A percentile compares a stretch with the other conserved stretches of the same genome.
Conservation (phyloP, 352 stramenopile genomes). For the Globisporangium uncinulatum region DNA sequence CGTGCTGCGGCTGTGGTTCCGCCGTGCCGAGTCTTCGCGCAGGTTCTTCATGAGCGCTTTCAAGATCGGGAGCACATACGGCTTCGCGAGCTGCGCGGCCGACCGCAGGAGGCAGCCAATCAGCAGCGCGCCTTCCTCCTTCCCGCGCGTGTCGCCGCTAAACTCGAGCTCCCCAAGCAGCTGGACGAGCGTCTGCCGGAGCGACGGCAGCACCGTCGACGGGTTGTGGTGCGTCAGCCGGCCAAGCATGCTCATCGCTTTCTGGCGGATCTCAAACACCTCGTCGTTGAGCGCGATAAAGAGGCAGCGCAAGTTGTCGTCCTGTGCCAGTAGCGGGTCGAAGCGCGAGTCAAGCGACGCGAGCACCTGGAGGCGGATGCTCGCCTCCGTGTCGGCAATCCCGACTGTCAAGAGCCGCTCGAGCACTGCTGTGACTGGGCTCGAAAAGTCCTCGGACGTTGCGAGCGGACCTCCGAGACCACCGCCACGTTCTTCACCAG, state of each 20-base stretch:
- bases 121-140: constrained; percentile 78
- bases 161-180: constrained; percentile 85
- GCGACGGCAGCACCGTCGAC: constrained; percentile 69
- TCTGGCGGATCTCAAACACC: constrained; percentile 84
- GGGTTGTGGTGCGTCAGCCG: constrained; percentile 84
- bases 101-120: constrained; percentile 77
- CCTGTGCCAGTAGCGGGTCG: constrained; percentile 70
- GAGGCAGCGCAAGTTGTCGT: constrained; percentile 79
- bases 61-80: constrained; percentile 82
- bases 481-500: constrained; percentile 49
- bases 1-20: constrained; percentile 67
- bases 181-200: constrained; percentile 82
- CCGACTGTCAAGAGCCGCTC: constrained; percentile 78
- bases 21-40: constrained; percentile 66
- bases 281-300: constrained; percentile 88
- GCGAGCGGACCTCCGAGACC: constrained; percentile 34
- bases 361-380: constrained; percentile 76
- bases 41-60: constrained; percentile 86
- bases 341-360: constrained; percentile 78
- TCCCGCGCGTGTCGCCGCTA: constrained; percentile 70
- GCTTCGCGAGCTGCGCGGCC: constrained; percentile 70
- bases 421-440: constrained; percentile 67
- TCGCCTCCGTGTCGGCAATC: constrained; percentile 83
- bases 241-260: constrained; percentile 83
- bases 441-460: constrained; percentile 67